These are phyloP conservation scores for Pugionium cornutum DNA, from an alignment of 345 rosid genomes.

Conservation along the genomic window DNA sequence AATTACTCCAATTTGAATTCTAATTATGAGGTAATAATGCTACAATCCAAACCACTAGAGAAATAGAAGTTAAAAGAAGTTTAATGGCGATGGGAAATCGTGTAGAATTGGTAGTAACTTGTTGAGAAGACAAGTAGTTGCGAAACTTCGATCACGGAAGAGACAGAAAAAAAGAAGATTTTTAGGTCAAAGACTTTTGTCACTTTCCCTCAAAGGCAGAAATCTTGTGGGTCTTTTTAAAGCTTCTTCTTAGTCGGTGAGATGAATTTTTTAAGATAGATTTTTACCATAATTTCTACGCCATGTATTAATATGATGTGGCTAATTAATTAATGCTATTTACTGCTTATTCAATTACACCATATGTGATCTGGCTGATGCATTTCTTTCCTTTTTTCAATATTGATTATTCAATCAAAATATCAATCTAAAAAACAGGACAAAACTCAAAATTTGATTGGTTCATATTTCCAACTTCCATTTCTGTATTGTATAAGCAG, in stretches of 20 bases:
- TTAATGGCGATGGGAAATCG: slow-evolving; percentile 9
- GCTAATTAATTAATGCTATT: slow-evolving; percentile 3
- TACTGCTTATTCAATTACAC: not conserved
- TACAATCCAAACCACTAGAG: too few relatives aligned
- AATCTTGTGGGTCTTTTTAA: slow-evolving; percentile 37
- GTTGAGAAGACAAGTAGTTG: slow-evolving; percentile 30
- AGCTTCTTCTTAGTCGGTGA: slow-evolving; percentile 39
- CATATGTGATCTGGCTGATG: slow-evolving; percentile 26
- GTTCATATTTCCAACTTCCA: slow-evolving; percentile 10
- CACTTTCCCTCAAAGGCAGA: slow-evolving; percentile 38
- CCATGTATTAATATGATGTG: not conserved
- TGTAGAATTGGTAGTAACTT: slow-evolving; percentile 19
- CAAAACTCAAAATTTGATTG: not conserved
- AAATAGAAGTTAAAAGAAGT: not conserved
- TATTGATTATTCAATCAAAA: not conserved
- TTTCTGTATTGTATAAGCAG: not conserved
- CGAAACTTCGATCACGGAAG: slow-evolving; percentile 36
- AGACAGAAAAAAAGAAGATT: slow-evolving; percentile 15
- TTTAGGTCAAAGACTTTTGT: slow-evolving; percentile 36
- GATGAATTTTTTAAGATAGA: slow-evolving; percentile 10
- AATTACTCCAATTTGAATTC: too few relatives aligned
- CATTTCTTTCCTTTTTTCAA: not conserved
- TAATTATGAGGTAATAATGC: too few relatives aligned
- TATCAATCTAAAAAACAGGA: not conserved
- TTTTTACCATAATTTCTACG: too few relatives aligned